A percentile compares a stretch with the other conserved stretches of the same genome.
Conservation (phyloP, 1,284 basidiomycete genomes). For the Agaricales sp. region DNA sequence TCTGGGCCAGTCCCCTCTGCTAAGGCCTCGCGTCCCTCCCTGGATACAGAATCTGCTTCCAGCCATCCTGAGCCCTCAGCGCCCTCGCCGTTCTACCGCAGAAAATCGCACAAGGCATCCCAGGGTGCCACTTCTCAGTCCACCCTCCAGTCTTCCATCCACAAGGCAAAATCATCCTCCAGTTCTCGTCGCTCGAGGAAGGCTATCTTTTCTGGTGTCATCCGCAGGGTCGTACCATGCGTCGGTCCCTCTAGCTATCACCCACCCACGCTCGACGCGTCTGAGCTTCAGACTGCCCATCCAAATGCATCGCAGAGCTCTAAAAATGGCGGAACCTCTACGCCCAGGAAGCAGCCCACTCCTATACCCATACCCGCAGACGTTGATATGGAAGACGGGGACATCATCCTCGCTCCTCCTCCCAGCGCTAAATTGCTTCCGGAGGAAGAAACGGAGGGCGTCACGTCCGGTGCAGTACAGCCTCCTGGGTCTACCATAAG, state of each 20-base stretch:
- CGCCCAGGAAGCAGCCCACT: conserved; percentile 28
- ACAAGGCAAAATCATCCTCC: no score
- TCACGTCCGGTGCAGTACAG: conserved; percentile 47
- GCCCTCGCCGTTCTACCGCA: not conserved
- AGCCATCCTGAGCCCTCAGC: not conserved
- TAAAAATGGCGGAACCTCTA: conserved; percentile 21
- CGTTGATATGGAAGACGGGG: conserved; percentile 12
- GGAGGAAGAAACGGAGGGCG: conserved; percentile 40
- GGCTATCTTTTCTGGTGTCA: conserved; percentile 12
- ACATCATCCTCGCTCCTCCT: conserved; percentile 21
- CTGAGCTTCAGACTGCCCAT: conserved; percentile 5
- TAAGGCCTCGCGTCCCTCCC: not conserved
- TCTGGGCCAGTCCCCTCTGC: not conserved
- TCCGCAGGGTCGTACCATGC: conserved; percentile 16
- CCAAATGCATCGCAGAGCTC: conserved; percentile 16
- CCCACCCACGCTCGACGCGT: conserved; percentile 10
- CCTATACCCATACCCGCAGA: not conserved
- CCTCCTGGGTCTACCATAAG: conserved; percentile 38
- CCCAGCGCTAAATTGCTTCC: conserved; percentile 36
- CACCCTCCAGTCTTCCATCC: not conserved
- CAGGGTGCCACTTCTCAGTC: not conserved
- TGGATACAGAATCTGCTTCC: not conserved
- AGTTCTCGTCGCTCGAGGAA: not conserved
- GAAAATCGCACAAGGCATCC: not conserved
- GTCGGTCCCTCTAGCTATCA: conserved; percentile 20